Evolutionary conservation across 768 basidiomycete genomes (phyloP).

Genomic region (Trametes cingulata): DNA sequence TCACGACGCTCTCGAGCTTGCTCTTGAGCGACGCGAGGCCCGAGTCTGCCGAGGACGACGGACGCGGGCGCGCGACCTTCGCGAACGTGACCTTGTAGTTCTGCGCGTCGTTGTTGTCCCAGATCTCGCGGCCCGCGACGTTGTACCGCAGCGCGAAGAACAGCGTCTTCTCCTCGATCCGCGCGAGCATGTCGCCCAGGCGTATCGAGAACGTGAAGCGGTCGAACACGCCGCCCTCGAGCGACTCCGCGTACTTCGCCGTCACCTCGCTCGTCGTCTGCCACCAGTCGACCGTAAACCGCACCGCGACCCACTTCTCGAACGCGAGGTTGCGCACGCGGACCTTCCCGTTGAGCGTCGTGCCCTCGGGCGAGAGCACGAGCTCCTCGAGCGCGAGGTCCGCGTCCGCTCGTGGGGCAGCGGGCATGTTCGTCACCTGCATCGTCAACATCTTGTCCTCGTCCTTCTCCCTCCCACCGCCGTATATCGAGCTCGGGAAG

Average conservation of each 20-base stretch:
- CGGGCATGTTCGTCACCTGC: slow-evolving; percentile 22
- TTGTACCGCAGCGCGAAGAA: slow-evolving; percentile 74
- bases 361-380: slow-evolving; percentile 50
- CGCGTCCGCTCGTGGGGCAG: slow-evolving; percentile 24
- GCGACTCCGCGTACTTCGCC: slow-evolving; percentile 61
- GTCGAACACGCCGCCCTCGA: slow-evolving; percentile 49
- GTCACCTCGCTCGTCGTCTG: slow-evolving; percentile 94
- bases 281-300: slow-evolving; percentile 95
- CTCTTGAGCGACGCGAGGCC: slow-evolving; percentile 62
- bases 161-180: slow-evolving; percentile 83
- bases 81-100: slow-evolving; percentile 81
- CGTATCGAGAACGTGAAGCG: slow-evolving; percentile 77
- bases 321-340: slow-evolving; percentile 86
- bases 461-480: slow-evolving; percentile 35
- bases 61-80: slow-evolving; percentile 29
- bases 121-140: slow-evolving; percentile 74
- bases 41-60: slow-evolving; percentile 29
- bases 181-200: slow-evolving; percentile 72
- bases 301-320: slow-evolving; percentile 82
- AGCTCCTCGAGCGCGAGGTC: slow-evolving; percentile 60
- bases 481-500: slow-evolving; percentile 70
- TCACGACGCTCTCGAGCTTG: slow-evolving; percentile 67
- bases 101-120: slow-evolving; percentile 85
- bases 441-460: slow-evolving; percentile 32
- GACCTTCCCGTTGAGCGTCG: slow-evolving; percentile 67